A percentile compares a stretch with the other conserved stretches of the same genome.
These are phyloP conservation scores for Trametes cinnabarina DNA, from an alignment of 768 basidiomycete genomes.

Conservation along the genomic window DNA sequence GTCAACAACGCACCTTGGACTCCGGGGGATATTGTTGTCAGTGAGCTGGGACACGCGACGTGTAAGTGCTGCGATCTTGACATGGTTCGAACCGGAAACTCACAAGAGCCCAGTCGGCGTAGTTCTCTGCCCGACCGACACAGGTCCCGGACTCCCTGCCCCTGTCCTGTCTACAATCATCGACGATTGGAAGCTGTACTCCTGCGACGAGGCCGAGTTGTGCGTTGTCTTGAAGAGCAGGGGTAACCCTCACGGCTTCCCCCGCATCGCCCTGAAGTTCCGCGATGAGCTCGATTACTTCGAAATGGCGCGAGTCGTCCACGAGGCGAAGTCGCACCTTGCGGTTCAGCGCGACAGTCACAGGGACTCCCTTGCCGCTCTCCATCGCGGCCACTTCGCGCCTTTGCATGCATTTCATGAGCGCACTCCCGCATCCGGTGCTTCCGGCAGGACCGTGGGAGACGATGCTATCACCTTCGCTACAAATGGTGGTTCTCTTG, in stretches of 20 bases:
- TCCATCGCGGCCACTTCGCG: too few species aligned
- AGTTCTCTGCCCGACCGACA: neutral
- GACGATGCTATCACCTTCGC: too few species aligned
- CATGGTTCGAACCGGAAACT: neutral
- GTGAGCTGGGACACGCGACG: neutral
- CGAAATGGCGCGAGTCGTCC: neutral
- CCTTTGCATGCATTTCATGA: too few species aligned
- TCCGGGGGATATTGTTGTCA: neutral
- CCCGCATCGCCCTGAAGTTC: neutral
- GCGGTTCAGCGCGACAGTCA: neutral
- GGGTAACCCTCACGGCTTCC: neutral
- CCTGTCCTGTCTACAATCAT: neutral
- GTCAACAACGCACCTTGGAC: too few species aligned
- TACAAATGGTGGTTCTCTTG: too few species aligned
- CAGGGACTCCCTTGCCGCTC: too few species aligned
- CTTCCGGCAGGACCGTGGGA: too few species aligned
- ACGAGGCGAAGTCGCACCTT: neutral
- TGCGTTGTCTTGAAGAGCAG: neutral
- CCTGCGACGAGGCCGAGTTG: neutral
- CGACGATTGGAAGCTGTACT: neutral
- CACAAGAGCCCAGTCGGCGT: neutral
- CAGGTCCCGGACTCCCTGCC: neutral
- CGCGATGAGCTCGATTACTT: neutral
- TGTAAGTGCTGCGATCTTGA: neutral
- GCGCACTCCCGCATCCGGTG: too few species aligned